Percentiles rank a stretch among this genome's conserved stretches.
phyloP scores from a whole-genome alignment of 495 filamentous ascomycete genomes.

The Aspergillus affinis region DNA sequence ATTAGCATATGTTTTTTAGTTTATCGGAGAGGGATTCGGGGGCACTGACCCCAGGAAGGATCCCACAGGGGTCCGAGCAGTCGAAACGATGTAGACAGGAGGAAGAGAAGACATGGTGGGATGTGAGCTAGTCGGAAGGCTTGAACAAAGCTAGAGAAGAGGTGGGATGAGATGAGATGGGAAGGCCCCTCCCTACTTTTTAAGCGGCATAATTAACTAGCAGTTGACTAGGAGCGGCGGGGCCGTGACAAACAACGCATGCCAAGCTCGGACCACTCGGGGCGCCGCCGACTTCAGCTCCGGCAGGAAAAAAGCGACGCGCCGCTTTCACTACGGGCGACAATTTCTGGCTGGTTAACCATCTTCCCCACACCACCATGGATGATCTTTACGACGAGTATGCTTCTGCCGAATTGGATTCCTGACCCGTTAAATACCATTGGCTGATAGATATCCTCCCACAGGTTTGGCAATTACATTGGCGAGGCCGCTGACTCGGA shows the following conservation, averaged over 20 bases:
- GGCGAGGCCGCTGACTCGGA: conserved; percentile 89
- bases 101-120: conserved; percentile 61
- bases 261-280: conserved; percentile 33
- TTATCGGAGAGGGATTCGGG: conserved; percentile 15
- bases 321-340: conserved; percentile 15
- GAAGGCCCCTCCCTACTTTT: conserved; percentile 4
- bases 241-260: conserved; percentile 13
- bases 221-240: conserved; percentile 11
- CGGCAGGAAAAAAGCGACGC: conserved; percentile 19
- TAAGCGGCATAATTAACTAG: conserved; percentile 7
- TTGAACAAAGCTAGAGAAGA: not conserved
- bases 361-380: conserved; percentile 48
- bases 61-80: conserved; percentile 85
- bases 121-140: too few relatives aligned
- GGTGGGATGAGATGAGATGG: conserved; percentile 7
- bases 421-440: conserved; percentile 6
- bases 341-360: conserved; percentile 12
- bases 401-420: conserved; percentile 14
- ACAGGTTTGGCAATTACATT: conserved; percentile 92
- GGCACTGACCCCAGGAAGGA: conserved; percentile 80
- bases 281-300: conserved; percentile 19
- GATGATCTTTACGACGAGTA: conserved; percentile 87
- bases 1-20: not conserved
- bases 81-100: conserved; percentile 93
- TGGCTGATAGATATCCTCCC: conserved; percentile 19